Evolutionary conservation across 345 rosid species (phyloP).

Genomic region (Abelmoschus esculentus): DNA sequence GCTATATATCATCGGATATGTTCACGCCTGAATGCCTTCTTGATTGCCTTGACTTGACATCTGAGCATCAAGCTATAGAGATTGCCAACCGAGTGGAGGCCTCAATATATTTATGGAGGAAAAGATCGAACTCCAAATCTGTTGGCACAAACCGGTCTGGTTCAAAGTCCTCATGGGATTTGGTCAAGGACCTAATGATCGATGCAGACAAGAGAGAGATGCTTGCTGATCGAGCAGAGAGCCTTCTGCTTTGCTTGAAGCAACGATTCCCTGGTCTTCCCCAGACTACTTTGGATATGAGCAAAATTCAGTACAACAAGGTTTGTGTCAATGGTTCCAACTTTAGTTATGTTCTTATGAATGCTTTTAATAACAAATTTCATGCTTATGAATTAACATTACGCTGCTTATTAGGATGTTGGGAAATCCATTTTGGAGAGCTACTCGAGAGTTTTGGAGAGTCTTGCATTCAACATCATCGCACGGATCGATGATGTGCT

Average conservation of each 20-base stretch:
- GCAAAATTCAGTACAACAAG: slow-evolving; percentile 96
- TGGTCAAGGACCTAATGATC: slow-evolving; percentile 81
- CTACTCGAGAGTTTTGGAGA: slow-evolving; percentile 87
- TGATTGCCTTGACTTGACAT: slow-evolving; percentile 84
- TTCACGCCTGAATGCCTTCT: slow-evolving; percentile 82
- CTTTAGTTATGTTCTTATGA: not conserved
- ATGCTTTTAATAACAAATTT: not conserved
- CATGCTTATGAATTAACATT: not conserved
- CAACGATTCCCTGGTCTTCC: slow-evolving; percentile 93
- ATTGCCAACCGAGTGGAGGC: slow-evolving; percentile 88
- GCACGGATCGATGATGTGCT: slow-evolving; percentile 88
- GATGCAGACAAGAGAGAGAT: slow-evolving; percentile 81
- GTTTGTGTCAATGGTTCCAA: slow-evolving; percentile 16
- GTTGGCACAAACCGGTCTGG: slow-evolving; percentile 30
- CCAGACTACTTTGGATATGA: slow-evolving; percentile 89
- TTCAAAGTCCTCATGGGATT: slow-evolving; percentile 77
- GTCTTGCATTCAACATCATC: slow-evolving; percentile 81
- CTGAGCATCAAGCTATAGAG: slow-evolving; percentile 93
- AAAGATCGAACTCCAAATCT: slow-evolving; percentile 46
- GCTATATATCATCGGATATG: slow-evolving; percentile 74
- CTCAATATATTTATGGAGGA: slow-evolving; percentile 68
- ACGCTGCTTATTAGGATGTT: slow-evolving; percentile 51
- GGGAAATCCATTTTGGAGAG: slow-evolving; percentile 94
- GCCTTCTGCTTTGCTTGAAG: slow-evolving; percentile 74
- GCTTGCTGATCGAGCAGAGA: slow-evolving; percentile 85